Evolutionary conservation across 1,284 basidiomycete genomes (phyloP).

Genomic region (Fomitopsis betulina): DNA sequence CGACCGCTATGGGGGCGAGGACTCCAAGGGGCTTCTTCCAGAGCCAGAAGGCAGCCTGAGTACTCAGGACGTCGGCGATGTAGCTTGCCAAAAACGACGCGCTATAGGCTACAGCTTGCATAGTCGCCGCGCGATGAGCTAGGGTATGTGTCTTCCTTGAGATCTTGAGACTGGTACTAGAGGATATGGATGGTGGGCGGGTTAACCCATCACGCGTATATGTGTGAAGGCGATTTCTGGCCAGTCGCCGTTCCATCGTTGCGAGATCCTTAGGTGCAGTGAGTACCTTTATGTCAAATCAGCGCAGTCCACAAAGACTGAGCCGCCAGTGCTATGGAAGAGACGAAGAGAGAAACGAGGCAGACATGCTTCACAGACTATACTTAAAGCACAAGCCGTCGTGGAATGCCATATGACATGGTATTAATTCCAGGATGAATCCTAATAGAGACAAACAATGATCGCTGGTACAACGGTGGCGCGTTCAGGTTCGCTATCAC

Average conservation of each 20-base stretch:
- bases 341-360: not conserved
- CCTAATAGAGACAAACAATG: slow-evolving; percentile 6
- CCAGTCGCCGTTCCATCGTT: slow-evolving; percentile 17
- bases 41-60: slow-evolving; percentile 41
- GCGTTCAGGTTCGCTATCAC: not conserved
- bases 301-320: not conserved
- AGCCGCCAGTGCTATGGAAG: not conserved
- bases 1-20: slow-evolving; percentile 46
- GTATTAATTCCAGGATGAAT: too few species aligned
- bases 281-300: not conserved
- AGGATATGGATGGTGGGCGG: not conserved
- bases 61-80: slow-evolving; percentile 38
- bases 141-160: slow-evolving; percentile 5
- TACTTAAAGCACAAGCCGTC: too few species aligned
- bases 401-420: too few species aligned
- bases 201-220: too few species aligned
- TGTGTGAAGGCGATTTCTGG: slow-evolving; percentile 5
- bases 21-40: slow-evolving; percentile 53
- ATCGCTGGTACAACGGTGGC: not conserved
- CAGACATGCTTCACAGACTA: not conserved
- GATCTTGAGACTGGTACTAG: not conserved
- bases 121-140: slow-evolving; percentile 15
- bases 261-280: not conserved
- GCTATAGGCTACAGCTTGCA: slow-evolving; percentile 16
- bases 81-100: slow-evolving; percentile 34